Conservation (phyloP, 2,329 filamentous ascomycete species). For the Colletotrichum magnum region DNA sequence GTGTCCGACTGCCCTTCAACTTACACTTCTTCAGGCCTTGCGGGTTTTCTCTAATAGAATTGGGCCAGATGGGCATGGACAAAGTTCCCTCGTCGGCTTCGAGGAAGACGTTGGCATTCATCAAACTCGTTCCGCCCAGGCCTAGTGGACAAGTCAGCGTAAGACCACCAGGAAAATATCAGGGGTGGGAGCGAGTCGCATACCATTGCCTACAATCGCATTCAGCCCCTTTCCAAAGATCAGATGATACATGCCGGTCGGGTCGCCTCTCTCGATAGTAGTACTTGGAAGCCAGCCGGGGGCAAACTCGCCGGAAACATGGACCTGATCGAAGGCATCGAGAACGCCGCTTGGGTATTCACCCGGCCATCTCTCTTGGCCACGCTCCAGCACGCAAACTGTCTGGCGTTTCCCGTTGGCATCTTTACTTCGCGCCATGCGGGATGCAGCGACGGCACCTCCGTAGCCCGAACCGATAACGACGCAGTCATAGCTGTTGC, state of each 20-base stretch:
- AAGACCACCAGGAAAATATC: neutral
- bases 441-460: slow-evolving; percentile 74
- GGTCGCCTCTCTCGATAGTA: slow-evolving; percentile 63
- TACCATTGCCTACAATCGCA: slow-evolving; percentile 71
- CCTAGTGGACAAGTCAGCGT: slow-evolving; percentile 52
- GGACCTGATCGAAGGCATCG: slow-evolving; percentile 66
- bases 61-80: slow-evolving; percentile 69
- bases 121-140: slow-evolving; percentile 75
- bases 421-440: slow-evolving; percentile 70
- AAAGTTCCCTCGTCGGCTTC: slow-evolving; percentile 70
- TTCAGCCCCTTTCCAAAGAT: slow-evolving; percentile 75
- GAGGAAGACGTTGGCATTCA: slow-evolving; percentile 78
- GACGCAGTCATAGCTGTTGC: slow-evolving; percentile 73
- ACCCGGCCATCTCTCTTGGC: slow-evolving; percentile 76
- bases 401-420: slow-evolving; percentile 58
- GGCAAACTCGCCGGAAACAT: slow-evolving; percentile 68
- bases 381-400: slow-evolving; percentile 76
- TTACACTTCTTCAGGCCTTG: slow-evolving; percentile 64
- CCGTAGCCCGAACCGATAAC: slow-evolving; percentile 80
- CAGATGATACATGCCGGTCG: slow-evolving; percentile 75
- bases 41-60: slow-evolving; percentile 64
- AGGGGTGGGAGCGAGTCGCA: slow-evolving; percentile 37
- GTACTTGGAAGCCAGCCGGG: slow-evolving; percentile 58
- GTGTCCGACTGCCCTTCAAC: slow-evolving; percentile 43
- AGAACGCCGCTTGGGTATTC: slow-evolving; percentile 69